Percentiles rank a stretch among this genome's conserved stretches.
Conservation (phyloP, 2,329 filamentous ascomycete species). For the Ophiostoma populinum region DNA sequence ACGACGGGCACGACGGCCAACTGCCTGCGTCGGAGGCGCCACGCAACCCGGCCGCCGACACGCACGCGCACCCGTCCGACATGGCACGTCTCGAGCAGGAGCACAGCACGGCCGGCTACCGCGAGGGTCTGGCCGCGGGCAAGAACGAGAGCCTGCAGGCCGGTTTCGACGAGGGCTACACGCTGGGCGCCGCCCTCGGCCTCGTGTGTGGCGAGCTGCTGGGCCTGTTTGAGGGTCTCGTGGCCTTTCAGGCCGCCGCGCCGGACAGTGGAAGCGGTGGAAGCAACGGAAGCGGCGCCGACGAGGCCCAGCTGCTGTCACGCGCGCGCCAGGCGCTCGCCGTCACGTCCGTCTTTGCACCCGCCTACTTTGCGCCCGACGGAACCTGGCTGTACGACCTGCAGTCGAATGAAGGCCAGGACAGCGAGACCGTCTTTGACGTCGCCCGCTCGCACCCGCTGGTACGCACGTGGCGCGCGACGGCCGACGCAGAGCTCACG, state of each 20-base stretch:
- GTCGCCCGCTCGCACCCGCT: constrained; percentile 53
- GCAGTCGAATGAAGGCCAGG: constrained; percentile 18
- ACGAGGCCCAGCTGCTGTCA: constrained; percentile 19
- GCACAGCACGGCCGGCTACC: constrained; percentile 75
- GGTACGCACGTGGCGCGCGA: constrained; percentile 40
- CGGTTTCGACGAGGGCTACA: constrained; percentile 85
- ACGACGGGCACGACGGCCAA: no score
- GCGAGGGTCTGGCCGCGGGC: constrained; percentile 63
- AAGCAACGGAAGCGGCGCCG: constrained; percentile 12
- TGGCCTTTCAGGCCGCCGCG: constrained; percentile 13
- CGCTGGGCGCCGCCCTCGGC: constrained; percentile 67
- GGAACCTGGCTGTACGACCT: constrained; percentile 55
- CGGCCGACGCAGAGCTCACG: constrained; percentile 23
- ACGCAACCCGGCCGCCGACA: neutral
- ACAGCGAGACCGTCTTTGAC: constrained; percentile 35
- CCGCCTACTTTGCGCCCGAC: constrained; percentile 49
- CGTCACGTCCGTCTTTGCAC: constrained; percentile 43
- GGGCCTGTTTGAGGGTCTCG: constrained; percentile 60
- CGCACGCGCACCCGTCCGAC: constrained; percentile 35
- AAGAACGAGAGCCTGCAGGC: constrained; percentile 65
- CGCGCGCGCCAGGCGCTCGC: constrained; percentile 42
- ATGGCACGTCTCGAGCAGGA: constrained; percentile 56
- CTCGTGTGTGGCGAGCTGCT: constrained; percentile 55
- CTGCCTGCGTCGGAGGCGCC: no score
- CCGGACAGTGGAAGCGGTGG: constrained; percentile 6